Base-by-base conservation (phyloP, 2,329 filamentous ascomycete genomes). In the Xylariaceae sp. region DNA sequence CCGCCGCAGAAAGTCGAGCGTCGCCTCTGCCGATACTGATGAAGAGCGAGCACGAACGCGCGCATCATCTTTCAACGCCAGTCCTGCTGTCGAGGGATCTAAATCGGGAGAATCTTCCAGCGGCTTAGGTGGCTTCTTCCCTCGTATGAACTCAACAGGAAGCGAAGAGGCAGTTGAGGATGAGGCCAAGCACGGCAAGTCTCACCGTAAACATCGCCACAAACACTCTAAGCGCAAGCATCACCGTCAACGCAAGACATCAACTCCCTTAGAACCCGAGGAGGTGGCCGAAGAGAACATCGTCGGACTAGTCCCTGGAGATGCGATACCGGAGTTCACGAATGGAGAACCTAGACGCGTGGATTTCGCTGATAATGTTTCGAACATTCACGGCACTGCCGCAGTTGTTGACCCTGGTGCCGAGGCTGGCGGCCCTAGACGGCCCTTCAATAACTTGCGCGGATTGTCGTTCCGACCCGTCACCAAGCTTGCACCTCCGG, bases 1-100 rank as follows among this genome's bases (percentile, higher is more conserved):
- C 46, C 82, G 82, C 61, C 83, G 82, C 56, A 84, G 88, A 68
- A 95, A 92, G 75, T 91, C 87, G 0, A 92, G 86, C 58, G 75
- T 79, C 32, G 82, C 82, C 61, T 90, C 85, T 19, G 80, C 81
- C 52, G 86, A 89, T 12, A 81, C 76, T 2, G 60, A 62, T 14
- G 64, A 69, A 3, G 59, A 55, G 7, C 60, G 54, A 15, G 55
- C 52, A 4, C 55, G 57, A 6, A 70, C 65, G 11, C 68, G 70
- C 4, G 69, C 70, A 6, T 68, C 72, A 0, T 78, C 76, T 1
- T 68, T 74, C 39, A 71, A 69, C 31, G 62, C 60, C 7, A 68
- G 62, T 47, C 65, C 66, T 19, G 51, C 53, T 12, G 51, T 59
- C 5, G 74, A 76, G 3, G 72, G 75, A 27, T 60, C 61, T 1